A percentile compares a stretch with the other conserved stretches of the same genome.
phyloP scores from a whole-genome alignment of 225 moss, liverwort and hornwort genomes.

The Bryum argenteum region DNA sequence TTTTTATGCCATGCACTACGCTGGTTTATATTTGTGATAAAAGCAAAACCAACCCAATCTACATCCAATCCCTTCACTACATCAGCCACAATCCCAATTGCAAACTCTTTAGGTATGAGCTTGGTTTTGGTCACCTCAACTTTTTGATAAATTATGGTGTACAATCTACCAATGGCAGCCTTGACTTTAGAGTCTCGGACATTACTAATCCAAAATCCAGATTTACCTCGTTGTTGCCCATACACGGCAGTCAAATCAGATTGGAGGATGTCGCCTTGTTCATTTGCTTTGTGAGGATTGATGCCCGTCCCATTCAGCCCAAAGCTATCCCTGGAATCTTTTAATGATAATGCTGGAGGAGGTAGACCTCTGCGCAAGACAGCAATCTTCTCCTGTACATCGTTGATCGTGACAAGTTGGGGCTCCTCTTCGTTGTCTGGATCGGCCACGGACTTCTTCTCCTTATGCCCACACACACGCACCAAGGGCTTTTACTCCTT shows the following conservation, averaged over 20 bases:
- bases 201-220: not conserved
- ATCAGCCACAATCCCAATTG: not conserved
- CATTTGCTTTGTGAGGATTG: not conserved
- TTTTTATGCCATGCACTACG: not conserved
- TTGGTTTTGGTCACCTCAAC: not conserved
- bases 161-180: not conserved
- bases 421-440: not conserved
- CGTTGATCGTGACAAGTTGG: not conserved
- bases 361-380: not conserved
- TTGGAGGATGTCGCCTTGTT: not conserved
- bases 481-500: not conserved
- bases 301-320: not conserved
- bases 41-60: not conserved
- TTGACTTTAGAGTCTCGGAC: not conserved
- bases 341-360: not conserved
- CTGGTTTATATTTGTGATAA: not conserved
- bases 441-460: not conserved
- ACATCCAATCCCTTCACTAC: conserved; percentile 1
- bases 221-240: not conserved
- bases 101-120: not conserved
- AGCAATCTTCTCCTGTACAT: not conserved
- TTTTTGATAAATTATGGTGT: not conserved
- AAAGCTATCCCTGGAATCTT: not conserved
- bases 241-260: not conserved
- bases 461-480: not conserved